Evolutionary conservation across 2,329 filamentous ascomycete species (phyloP).

Genomic region (Claviceps pazoutovae): DNA sequence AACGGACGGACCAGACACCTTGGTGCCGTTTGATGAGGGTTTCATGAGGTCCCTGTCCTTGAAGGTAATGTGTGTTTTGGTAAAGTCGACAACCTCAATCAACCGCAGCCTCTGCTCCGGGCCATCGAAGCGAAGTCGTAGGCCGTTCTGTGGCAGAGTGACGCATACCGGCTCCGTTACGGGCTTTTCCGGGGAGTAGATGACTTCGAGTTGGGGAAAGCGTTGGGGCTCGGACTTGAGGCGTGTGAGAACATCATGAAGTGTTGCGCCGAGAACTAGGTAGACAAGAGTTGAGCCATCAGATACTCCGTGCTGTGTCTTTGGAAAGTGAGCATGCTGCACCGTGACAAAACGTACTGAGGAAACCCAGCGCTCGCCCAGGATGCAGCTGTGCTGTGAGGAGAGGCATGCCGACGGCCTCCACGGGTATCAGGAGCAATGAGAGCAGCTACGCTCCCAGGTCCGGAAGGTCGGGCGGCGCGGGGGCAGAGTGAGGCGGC

Average conservation of each 20-base stretch:
- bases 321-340: not conserved
- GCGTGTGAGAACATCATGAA: slow-evolving; percentile 78
- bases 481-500: not conserved
- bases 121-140: slow-evolving; percentile 86
- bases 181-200: slow-evolving; percentile 64
- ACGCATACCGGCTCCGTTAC: slow-evolving; percentile 63
- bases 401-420: slow-evolving; percentile 26
- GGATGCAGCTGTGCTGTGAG: slow-evolving; percentile 52
- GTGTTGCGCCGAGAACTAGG: slow-evolving; percentile 71
- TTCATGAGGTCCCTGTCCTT: slow-evolving; percentile 68
- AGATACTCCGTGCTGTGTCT: not conserved
- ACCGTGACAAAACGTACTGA: slow-evolving; percentile 21
- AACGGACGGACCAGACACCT: slow-evolving; percentile 19
- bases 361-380: slow-evolving; percentile 50
- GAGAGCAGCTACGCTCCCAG: not conserved
- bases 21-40: slow-evolving; percentile 26
- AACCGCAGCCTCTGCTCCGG: slow-evolving; percentile 81
- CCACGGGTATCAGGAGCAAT: not conserved
- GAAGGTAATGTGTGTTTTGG: slow-evolving; percentile 70
- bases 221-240: slow-evolving; percentile 75
- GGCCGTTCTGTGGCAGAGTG: slow-evolving; percentile 67
- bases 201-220: slow-evolving; percentile 72
- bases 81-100: slow-evolving; percentile 84
- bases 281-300: not conserved
- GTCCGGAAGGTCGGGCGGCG: not conserved